Evolutionary conservation across 164 flowering plant species (phyloP), one percentile per base, ranked within the genome.

Genomic region (Aristolochia contorta): DNA sequence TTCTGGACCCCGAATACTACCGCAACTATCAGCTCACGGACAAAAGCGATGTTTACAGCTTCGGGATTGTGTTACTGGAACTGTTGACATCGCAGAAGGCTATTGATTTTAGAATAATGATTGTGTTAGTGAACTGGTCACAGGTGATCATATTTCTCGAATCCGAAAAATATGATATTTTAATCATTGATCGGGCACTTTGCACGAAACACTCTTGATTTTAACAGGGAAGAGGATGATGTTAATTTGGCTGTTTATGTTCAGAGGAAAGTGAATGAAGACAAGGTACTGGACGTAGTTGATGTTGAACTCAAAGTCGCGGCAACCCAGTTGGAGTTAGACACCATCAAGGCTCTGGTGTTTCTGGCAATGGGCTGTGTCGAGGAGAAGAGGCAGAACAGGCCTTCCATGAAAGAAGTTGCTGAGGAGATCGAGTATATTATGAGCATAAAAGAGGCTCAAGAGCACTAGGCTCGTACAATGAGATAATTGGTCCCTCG

Each of bases 1-100:
- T 61, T 23, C 20, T 67, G n/a, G 70, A 67, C 18, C 65, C 70
- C 9, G 70, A 67, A 16, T 67, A 67, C 61, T 56, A 67, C 55
- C 32, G 70, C 4, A 61, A 55, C 47, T 67, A 61, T 50, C 65
- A 67, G 59, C 48, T 67, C 50, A 67, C 70, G 0, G 70, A 67
- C 13, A 67, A 67, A 49, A 67, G 70, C 59, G 70, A 67, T 20
- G 70, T 61, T 8, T 67, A 67, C 18, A 67, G 65, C 51, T 67
- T 67, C n/a, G 70, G 70, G 6, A 65, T 67, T 16, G 70, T 67
- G 5, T 15, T 67, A n/a, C 33, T 67, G 49, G 70, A 67, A 54
- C 32, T 67, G 18, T 33, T 61, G 45, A 67, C 65, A 1, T 56
- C 65, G 1, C 59, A 61, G 57, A 67, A 56, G 52, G 65, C 65